Conservation (phyloP, 768 basidiomycete species). For the Hericium erinaceus region DNA sequence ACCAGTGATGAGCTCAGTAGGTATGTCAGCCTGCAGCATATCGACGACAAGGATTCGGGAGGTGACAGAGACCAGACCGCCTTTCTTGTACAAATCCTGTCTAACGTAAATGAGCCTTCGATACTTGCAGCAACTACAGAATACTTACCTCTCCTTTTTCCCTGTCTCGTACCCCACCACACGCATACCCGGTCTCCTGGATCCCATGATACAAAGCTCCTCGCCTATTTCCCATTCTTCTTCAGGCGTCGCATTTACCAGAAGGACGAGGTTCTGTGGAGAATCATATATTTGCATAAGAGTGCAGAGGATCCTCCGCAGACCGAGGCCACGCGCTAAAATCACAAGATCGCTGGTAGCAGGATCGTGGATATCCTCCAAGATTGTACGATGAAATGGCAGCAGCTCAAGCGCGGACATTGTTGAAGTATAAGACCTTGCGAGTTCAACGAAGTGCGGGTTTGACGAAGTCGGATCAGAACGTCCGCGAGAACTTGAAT, state of each 20-base stretch:
- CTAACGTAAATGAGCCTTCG: slow-evolving; percentile 21
- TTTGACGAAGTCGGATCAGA: background rate
- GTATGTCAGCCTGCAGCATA: slow-evolving; percentile 81
- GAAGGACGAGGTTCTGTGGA: slow-evolving; percentile 70
- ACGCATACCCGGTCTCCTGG: slow-evolving; percentile 75
- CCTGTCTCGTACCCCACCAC: slow-evolving; percentile 77
- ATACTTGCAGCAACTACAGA: background rate
- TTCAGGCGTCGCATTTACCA: slow-evolving; percentile 77
- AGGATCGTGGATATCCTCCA: slow-evolving; percentile 67
- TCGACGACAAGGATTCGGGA: slow-evolving; percentile 93
- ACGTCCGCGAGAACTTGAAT: background rate
- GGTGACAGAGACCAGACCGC: slow-evolving; percentile 87
- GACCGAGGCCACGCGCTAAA: slow-evolving; percentile 83
- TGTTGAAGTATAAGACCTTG: background rate
- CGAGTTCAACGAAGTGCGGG: background rate
- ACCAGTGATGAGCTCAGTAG: slow-evolving; percentile 79
- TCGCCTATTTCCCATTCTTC: slow-evolving; percentile 91
- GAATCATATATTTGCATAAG: slow-evolving; percentile 91
- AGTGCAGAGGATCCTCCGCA: slow-evolving; percentile 75
- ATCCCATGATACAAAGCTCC: slow-evolving; percentile 88
- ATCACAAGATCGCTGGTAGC: slow-evolving; percentile 64
- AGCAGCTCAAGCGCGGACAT: slow-evolving; percentile 26
- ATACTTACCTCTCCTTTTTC: slow-evolving; percentile 63
- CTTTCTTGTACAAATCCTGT: slow-evolving; percentile 77
- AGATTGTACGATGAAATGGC: slow-evolving; percentile 57